A percentile compares a stretch with the other conserved stretches of the same genome.
Evolutionary conservation across 2,329 filamentous ascomycete species (phyloP).

Genomic region (Aspergillus tubingensis): DNA sequence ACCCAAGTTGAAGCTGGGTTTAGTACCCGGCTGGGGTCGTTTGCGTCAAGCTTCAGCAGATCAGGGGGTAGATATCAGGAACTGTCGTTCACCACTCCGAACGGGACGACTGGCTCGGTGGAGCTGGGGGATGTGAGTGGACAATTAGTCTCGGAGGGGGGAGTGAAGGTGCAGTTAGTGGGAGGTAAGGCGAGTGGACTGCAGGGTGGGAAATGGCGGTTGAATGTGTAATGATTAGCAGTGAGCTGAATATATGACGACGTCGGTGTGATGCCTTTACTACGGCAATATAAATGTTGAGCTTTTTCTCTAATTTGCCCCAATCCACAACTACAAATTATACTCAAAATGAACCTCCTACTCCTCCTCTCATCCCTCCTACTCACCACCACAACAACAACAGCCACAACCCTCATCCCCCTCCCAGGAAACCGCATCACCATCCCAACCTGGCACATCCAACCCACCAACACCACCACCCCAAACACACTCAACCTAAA

Average conservation of each 20-base stretch:
- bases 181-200: neutral
- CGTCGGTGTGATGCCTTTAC: too few species aligned
- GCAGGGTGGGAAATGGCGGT: neutral
- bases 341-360: too few species aligned
- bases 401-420: neutral
- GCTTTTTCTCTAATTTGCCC: too few species aligned
- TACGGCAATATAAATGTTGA: neutral
- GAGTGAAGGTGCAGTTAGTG: neutral
- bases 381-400: too few species aligned
- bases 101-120: conserved; percentile 8
- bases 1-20: conserved; percentile 42
- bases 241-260: neutral
- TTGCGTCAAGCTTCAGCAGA: conserved; percentile 21
- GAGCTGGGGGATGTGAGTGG: neutral
- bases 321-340: too few species aligned
- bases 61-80: neutral
- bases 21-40: conserved; percentile 39
- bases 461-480: conserved; percentile 47
- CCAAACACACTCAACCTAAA: conserved; percentile 47
- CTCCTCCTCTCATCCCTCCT: too few species aligned
- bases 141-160: neutral
- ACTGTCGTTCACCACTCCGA: conserved; percentile 10
- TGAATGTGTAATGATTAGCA: neutral
- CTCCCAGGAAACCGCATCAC: conserved; percentile 27
- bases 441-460: conserved; percentile 52